Base-by-base conservation (phyloP, 176 grass and related monocot genomes). In the Echinochloa phyllopogon region DNA sequence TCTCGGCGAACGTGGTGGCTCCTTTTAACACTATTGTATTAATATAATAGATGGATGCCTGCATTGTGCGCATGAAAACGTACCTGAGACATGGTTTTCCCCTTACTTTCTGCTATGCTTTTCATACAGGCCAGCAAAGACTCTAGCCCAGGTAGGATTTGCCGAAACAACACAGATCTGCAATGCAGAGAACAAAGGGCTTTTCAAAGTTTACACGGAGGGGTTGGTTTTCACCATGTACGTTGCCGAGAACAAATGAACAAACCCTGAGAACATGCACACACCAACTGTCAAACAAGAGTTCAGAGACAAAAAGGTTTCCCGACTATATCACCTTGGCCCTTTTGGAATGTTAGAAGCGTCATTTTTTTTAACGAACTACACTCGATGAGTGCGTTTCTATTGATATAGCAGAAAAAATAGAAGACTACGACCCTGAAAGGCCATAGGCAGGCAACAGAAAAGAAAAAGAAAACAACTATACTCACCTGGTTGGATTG, bases 11-110 rank as follows among this genome's bases (percentile, higher is more conserved):
- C n/a, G n/a, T n/a, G n/a, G n/a, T n/a, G n/a, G n/a, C n/a, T n/a
- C n/a, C n/a, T n/a, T n/a, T n/a, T n/a, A n/a, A n/a, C n/a, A n/a
- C n/a, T n/a, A n/a, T n/a, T n/a, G n/a, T n/a, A n/a, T n/a, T n/a
- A n/a, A n/a, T n/a, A n/a, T n/a, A n/a, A n/a, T n/a, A n/a, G n/a
- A 27, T 72, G 12, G 6, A 51, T 80, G 11, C 18, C 48, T 59
- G 57, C 48, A 52, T 18, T 27, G 3, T 70, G 51, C 10, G 24
- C 25, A 41, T 53, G 72, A 33, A 50, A 60, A 71, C 15, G 2
- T 75, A 91, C 96, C 57, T 99, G 96, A 65, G 96, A 92, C 96
- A 94, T 94, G 25, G 89, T 99, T 83, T 99, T 99, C 25, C 87
- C 79, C 45, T 94, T 98, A 79, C 72, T 87, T 69, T 94, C 62